phyloP scores from a whole-genome alignment of 83 land plant genomes.

The Diphasiastrum complanatum region DNA sequence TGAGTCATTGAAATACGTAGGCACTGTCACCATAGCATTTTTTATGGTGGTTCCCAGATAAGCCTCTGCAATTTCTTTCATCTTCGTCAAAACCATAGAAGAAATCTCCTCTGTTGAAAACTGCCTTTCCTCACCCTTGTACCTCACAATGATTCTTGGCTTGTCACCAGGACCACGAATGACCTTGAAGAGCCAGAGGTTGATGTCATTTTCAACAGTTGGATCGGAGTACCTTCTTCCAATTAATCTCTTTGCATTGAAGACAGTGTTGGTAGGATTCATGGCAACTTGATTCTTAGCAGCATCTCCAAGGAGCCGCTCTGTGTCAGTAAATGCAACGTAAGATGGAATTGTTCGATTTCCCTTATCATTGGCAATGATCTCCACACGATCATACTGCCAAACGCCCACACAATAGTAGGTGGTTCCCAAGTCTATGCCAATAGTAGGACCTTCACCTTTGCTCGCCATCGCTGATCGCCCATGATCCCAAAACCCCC shows the following conservation, averaged over 20 bases:
- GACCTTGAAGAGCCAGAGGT: slow-evolving; percentile 17
- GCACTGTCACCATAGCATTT: slow-evolving; percentile 10
- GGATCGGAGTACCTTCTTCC: slow-evolving; percentile 1
- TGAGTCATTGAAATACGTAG: too few relatives aligned
- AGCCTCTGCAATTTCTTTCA: slow-evolving; percentile 14
- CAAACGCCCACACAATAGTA: slow-evolving; percentile 13
- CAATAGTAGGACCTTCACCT: too few relatives aligned
- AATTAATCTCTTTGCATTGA: slow-evolving; percentile 9
- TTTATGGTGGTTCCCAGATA: slow-evolving; percentile 1
- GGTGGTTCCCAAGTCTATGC: too few relatives aligned
- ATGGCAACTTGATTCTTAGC: slow-evolving; percentile 16
- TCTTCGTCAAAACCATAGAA: slow-evolving; percentile 8
- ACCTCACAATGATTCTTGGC: slow-evolving; percentile 6
- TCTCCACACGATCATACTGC: slow-evolving; percentile 13
- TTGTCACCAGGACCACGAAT: slow-evolving; percentile 9
- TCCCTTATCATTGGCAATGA: slow-evolving; percentile 10
- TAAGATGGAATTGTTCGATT: slow-evolving; percentile 4
- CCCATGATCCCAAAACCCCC: too few relatives aligned
- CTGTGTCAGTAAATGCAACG: slow-evolving; percentile 2
- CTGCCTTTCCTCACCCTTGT: slow-evolving; percentile 19
- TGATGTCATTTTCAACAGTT: slow-evolving; percentile 3
- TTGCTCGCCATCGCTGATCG: too few relatives aligned
- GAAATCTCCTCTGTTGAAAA: slow-evolving; percentile 13
- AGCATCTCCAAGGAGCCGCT: slow-evolving; percentile 11
- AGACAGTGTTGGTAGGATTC: slow-evolving; percentile 9